phyloP scores from a whole-genome alignment of 177 flowering plant species.

The Tripterygium wilfordii region DNA sequence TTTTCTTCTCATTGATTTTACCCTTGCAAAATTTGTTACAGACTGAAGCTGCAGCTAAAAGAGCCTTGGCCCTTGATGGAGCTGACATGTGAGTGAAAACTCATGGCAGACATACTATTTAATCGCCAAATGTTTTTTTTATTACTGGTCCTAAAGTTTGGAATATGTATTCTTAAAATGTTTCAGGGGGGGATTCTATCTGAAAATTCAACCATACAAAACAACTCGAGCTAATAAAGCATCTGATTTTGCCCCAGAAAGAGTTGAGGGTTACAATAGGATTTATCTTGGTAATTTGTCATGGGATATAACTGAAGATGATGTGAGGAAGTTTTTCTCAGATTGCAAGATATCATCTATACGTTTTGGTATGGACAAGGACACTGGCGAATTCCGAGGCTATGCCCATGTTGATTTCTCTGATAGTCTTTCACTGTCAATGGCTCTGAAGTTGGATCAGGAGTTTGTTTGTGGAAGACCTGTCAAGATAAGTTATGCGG shows the following conservation, averaged over 20 bases:
- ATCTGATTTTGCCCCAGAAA: constrained; percentile 59
- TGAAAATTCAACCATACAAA: constrained; percentile 77
- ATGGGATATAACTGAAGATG: constrained; percentile 89
- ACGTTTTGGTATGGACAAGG: constrained; percentile 83
- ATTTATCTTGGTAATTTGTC: constrained; percentile 82
- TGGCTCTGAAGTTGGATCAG: constrained; percentile 82
- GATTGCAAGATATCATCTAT: constrained; percentile 64
- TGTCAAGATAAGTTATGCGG: constrained; percentile 74
- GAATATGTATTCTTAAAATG: constrained; percentile 1
- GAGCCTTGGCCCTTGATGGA: constrained; percentile 85
- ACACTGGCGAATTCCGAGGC: constrained; percentile 75
- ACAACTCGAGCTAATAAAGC: constrained; percentile 20
- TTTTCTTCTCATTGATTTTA: neutral
- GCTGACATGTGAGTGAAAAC: constrained; percentile 86
- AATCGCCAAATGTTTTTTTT: neutral
- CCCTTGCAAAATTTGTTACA: constrained; percentile 26
- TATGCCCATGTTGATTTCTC: constrained; percentile 91
- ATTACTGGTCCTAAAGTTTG: neutral
- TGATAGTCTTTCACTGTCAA: constrained; percentile 44
- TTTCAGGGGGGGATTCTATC: constrained; percentile 82
- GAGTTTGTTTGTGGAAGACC: constrained; percentile 65
- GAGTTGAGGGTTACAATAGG: constrained; percentile 83
- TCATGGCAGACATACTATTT: neutral
- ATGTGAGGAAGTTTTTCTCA: constrained; percentile 58
- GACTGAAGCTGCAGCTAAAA: constrained; percentile 94